Percentiles rank a stretch among this genome's conserved stretches.
phyloP scores from a whole-genome alignment of 2,329 filamentous ascomycete species.

The Bipolaris sorokiniana region DNA sequence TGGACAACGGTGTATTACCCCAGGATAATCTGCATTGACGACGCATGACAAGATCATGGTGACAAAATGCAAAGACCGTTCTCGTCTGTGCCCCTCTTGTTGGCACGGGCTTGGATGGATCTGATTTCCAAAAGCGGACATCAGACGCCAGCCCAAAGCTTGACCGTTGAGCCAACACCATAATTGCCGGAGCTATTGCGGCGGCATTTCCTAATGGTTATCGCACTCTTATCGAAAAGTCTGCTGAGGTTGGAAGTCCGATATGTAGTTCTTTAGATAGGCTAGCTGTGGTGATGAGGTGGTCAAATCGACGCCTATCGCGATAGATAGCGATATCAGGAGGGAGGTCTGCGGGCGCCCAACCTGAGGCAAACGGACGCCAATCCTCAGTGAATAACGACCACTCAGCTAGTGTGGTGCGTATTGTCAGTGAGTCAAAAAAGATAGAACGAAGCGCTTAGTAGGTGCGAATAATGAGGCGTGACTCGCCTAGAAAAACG shows the following conservation, averaged over 20 bases:
- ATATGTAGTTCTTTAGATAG: conserved; percentile 7
- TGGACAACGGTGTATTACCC: conserved; percentile 15
- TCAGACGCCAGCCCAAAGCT: conserved; percentile 28
- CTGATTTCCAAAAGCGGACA: conserved; percentile 39
- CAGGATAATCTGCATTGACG: conserved; percentile 20
- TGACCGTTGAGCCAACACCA: conserved; percentile 26
- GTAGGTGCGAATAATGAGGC: conserved; percentile 1
- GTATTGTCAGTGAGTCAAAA: neutral
- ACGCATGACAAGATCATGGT: conserved; percentile 28
- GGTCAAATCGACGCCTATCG: neutral
- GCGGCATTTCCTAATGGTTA: conserved; percentile 20
- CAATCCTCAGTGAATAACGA: neutral
- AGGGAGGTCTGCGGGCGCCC: neutral
- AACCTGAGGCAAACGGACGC: neutral
- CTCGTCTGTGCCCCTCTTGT: conserved; percentile 34
- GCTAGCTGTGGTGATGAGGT: conserved; percentile 10
- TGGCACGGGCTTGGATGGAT: conserved; percentile 39
- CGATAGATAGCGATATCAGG: conserved; percentile 2
- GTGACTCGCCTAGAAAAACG: conserved; percentile 5
- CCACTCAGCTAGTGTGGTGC: neutral
- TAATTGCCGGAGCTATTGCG: conserved; percentile 17
- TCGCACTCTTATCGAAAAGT: conserved; percentile 21
- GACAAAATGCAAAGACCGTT: conserved; percentile 29
- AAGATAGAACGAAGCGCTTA: neutral
- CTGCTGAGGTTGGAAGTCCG: conserved; percentile 10